These are phyloP conservation scores for Boletellus dicymbophilus DNA, from an alignment of 1,284 basidiomycete species.

Conservation along the genomic window DNA sequence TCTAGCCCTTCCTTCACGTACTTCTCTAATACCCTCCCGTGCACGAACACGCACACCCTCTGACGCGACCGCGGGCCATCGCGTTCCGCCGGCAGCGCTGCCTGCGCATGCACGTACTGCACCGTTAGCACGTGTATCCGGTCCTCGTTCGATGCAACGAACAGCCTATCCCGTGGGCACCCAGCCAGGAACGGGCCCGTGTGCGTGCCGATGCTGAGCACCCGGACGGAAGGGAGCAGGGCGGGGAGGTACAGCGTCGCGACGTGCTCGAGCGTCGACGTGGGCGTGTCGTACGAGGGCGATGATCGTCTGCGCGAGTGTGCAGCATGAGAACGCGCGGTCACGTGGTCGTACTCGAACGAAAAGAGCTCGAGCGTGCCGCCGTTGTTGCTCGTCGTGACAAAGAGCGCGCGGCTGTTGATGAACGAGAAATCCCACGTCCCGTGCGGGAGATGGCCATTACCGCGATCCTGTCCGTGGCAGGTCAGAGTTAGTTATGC, in stretches of 20 bases:
- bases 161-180: conserved; percentile 33
- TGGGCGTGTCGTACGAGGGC: neutral
- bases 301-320: no score
- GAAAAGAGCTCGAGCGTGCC: conserved; percentile 46
- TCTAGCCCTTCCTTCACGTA: no score
- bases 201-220: conserved; percentile 29
- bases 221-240: conserved; percentile 12
- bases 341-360: conserved; percentile 23
- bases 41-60: conserved; percentile 37
- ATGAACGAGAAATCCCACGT: conserved; percentile 51
- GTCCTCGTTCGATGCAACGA: conserved; percentile 38
- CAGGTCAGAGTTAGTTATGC: no score
- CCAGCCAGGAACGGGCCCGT: conserved; percentile 40
- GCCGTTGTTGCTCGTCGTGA: conserved; percentile 34
- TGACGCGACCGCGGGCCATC: conserved; percentile 13
- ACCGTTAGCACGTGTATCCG: conserved; percentile 48
- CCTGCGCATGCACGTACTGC: conserved; percentile 26
- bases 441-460: conserved; percentile 25
- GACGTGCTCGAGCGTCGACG: conserved; percentile 18
- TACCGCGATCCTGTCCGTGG: conserved; percentile 24
- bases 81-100: no score
- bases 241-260: conserved; percentile 39
- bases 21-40: conserved; percentile 36
- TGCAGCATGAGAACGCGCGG: no score
- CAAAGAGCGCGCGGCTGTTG: conserved; percentile 43